phyloP scores from a whole-genome alignment of 371 early-diverging fungal genomes.

The Chytridiales sp. region DNA sequence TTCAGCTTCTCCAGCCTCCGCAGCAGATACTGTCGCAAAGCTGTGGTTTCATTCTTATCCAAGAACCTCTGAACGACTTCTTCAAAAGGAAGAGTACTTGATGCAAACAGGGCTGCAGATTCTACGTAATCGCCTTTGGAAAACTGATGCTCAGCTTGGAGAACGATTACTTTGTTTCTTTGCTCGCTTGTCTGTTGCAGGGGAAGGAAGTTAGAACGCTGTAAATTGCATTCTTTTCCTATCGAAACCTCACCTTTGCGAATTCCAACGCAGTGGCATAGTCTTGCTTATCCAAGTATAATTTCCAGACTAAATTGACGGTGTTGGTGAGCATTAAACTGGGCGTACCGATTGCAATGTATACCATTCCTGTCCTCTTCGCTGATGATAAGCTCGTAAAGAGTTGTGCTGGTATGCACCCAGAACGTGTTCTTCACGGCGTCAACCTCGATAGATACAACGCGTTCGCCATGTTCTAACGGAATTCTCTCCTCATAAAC shows the following conservation, averaged over 20 bases:
- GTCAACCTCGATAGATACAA: too few species aligned
- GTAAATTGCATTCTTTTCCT: neutral
- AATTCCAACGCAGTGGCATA: conserved; percentile 75
- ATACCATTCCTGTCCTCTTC: conserved; percentile 90
- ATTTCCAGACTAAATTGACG: too few species aligned
- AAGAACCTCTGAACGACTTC: conserved; percentile 83
- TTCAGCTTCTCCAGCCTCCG: conserved; percentile 63
- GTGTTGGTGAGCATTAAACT: too few species aligned
- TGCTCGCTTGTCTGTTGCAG: conserved; percentile 57
- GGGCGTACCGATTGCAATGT: too few species aligned
- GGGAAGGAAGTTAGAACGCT: neutral
- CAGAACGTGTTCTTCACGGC: conserved; percentile 79
- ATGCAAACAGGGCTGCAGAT: too few species aligned
- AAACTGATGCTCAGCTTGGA: conserved; percentile 87
- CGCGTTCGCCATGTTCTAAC: too few species aligned
- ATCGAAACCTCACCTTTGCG: conserved; percentile 56
- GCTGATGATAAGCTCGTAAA: conserved; percentile 82
- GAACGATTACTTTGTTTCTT: conserved; percentile 69
- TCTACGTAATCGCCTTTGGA: conserved; percentile 64
- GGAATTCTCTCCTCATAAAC: conserved; percentile 78
- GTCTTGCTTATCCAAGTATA: conserved; percentile 61
- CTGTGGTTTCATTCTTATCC: conserved; percentile 67
- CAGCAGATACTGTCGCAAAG: conserved; percentile 71
- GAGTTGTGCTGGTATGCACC: conserved; percentile 73
- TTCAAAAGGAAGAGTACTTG: conserved; percentile 81